Percentiles rank a stretch among this genome's conserved stretches.
Conservation (phyloP, 768 basidiomycete genomes). For the Rickenella mellea region DNA sequence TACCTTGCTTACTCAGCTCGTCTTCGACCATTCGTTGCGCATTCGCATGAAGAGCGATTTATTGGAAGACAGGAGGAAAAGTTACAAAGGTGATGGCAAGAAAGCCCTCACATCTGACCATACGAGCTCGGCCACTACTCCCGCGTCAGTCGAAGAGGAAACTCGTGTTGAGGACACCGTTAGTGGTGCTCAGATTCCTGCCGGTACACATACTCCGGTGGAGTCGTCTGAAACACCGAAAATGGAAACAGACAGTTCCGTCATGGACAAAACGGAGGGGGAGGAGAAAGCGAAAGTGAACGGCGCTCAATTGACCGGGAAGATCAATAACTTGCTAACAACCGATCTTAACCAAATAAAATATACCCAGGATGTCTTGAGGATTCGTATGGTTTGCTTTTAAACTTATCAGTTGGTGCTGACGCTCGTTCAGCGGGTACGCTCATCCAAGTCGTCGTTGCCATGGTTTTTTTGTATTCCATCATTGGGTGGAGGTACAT, state of each 20-base stretch:
- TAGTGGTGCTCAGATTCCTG: too few relatives aligned
- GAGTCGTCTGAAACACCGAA: too few relatives aligned
- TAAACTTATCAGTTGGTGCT: not conserved
- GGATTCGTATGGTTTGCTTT: not conserved
- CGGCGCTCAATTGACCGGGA: slow-evolving; percentile 33
- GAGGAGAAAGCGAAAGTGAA: not conserved
- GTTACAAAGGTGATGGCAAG: too few relatives aligned
- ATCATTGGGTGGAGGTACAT: slow-evolving; percentile 44
- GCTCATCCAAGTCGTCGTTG: slow-evolving; percentile 26
- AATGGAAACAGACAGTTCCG: too few relatives aligned
- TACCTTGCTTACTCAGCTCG: not conserved
- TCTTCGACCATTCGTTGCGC: not conserved
- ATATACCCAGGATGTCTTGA: not conserved
- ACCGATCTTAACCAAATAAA: slow-evolving; percentile 34
- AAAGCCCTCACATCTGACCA: too few relatives aligned
- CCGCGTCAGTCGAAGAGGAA: too few relatives aligned
- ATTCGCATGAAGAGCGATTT: not conserved
- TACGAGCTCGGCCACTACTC: too few relatives aligned
- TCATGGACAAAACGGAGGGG: not conserved
- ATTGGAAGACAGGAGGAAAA: too few relatives aligned
- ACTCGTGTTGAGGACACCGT: too few relatives aligned
- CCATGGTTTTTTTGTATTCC: slow-evolving; percentile 29
- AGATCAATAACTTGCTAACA: slow-evolving; percentile 69
- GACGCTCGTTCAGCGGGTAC: not conserved
- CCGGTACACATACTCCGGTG: too few relatives aligned